Base-by-base conservation (phyloP, 2,329 filamentous ascomycete genomes). In the Penicillium aurantiogriseum region DNA sequence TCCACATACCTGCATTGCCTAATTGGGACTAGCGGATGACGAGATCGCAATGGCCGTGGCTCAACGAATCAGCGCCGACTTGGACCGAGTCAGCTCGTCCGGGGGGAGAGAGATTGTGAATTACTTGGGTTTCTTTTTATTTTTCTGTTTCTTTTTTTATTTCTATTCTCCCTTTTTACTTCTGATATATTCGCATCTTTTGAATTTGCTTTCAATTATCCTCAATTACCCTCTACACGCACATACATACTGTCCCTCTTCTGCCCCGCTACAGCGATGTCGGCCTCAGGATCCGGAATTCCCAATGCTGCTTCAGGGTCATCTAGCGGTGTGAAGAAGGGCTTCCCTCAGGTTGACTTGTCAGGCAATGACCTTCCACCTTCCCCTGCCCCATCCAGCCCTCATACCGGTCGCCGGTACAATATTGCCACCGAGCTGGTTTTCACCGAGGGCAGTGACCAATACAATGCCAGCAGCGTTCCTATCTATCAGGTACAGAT, bases 351-450 rank as follows among this genome's bases (percentile, higher is more conserved):
- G 65, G 80, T 92, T 63, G 91, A 96, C 73, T 80, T 92, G 58
- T 89, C 93, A 69, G 91, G 91, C 42, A 89, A 95, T 77, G 81
- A 92, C 69, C 81, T 96, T 51, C 92, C 92, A 51, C 92, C 92
- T 1, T 97, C 94, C 8, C 94, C 94, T 2, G 91, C 94, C 25
- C 92, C 93, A 2, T 97, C 93, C 17, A 96, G 89, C 71, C 94
- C 94, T 25, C 85, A 88, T 71, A 89, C 88, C 71, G 92, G 91
- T 62, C 86, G 89, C 65, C 90, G 91, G 66, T 99, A 97, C 77
- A 92, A 92, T 45, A 85, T 99, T 60, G 93, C 93, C 57, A 99
- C 94, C 5, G 94, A 99, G 78, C 81, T 99, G 62, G 94, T 99
- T 59, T 97, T 93, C 76, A 97, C 93, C 51, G 94, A 99, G 69